phyloP scores from a whole-genome alignment of 352 stramenopile species.

The Phytophthora agathidicida region DNA sequence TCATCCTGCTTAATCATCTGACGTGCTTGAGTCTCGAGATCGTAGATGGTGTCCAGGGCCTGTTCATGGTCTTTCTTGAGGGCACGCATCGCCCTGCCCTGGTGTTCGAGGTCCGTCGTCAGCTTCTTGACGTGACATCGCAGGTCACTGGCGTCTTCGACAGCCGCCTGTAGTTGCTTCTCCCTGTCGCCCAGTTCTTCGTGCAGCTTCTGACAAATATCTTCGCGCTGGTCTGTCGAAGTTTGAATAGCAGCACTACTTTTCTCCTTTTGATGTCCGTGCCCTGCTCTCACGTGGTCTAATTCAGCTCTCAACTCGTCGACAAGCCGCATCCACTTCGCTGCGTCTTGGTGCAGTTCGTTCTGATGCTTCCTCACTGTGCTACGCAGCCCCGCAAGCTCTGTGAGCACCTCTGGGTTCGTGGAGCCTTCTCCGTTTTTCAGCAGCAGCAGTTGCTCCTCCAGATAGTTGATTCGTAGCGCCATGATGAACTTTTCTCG shows the following conservation, averaged over 20 bases:
- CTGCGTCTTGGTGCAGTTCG: conserved; percentile 1
- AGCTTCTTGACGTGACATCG: conserved; percentile 50
- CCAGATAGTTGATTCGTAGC: conserved; percentile 52
- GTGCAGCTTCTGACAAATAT: conserved; percentile 40
- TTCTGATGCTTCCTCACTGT: neutral
- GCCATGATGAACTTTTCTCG: conserved; percentile 67
- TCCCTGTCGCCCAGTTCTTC: conserved; percentile 39
- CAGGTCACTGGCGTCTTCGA: conserved; percentile 32
- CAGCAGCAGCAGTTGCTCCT: conserved; percentile 52
- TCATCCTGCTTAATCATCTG: conserved; percentile 15
- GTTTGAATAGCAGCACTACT: conserved; percentile 30
- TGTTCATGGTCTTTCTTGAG: conserved; percentile 46
- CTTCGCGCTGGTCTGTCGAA: conserved; percentile 28
- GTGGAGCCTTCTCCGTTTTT: conserved; percentile 50
- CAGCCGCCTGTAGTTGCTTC: conserved; percentile 42
- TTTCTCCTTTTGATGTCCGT: conserved; percentile 28
- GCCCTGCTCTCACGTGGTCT: conserved; percentile 3
- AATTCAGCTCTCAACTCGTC: neutral
- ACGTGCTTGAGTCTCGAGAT: conserved; percentile 33
- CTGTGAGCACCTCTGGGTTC: conserved; percentile 44
- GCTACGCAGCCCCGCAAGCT: conserved; percentile 35
- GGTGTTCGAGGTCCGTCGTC: conserved; percentile 42
- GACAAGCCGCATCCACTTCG: neutral
- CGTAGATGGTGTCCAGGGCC: conserved; percentile 42
- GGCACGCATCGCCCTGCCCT: conserved; percentile 36